Evolutionary conservation across 257 asterid species (phyloP).

Genomic region (Ilex aquifolium): DNA sequence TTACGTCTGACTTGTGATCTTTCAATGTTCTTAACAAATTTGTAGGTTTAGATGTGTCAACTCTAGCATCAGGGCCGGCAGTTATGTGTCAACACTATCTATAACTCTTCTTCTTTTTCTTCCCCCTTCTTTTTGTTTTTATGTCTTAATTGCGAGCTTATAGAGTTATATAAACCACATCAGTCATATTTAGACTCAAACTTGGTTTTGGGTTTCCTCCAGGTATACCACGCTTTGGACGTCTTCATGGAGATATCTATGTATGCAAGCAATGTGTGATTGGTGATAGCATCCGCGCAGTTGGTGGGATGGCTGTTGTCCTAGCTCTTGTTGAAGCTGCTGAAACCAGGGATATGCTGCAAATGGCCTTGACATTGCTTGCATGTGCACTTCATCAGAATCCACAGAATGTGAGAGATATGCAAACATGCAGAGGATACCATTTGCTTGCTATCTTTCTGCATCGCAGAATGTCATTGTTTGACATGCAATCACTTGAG

Average conservation of each 20-base stretch:
- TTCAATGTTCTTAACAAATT: too few species aligned
- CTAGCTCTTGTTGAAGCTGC: slow-evolving; percentile 99
- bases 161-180: not conserved
- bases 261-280: slow-evolving; percentile 89
- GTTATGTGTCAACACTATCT: slow-evolving; percentile 3
- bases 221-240: slow-evolving; percentile 99
- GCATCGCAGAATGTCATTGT: slow-evolving; percentile 87
- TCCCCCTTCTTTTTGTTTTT: not conserved
- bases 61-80: too few species aligned
- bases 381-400: slow-evolving; percentile 93
- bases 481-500: slow-evolving; percentile 98
- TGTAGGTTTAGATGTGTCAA: too few species aligned
- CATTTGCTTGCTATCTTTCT: slow-evolving; percentile 93
- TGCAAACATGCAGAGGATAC: slow-evolving; percentile 93
- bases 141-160: too few species aligned
- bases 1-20: slow-evolving; percentile 10
- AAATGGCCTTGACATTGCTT: slow-evolving; percentile 83
- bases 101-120: not conserved
- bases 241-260: slow-evolving; percentile 82
- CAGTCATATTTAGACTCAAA: not conserved
- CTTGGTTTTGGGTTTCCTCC: slow-evolving; percentile 19
- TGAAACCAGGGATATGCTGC: slow-evolving; percentile 97
- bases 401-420: slow-evolving; percentile 95
- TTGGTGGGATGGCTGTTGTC: slow-evolving; percentile 95
- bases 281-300: slow-evolving; percentile 86